A percentile compares a stretch with the other conserved stretches of the same genome.
Conservation (phyloP, 192 early-diverging fungal genomes). For the Coemansia aciculifera region DNA sequence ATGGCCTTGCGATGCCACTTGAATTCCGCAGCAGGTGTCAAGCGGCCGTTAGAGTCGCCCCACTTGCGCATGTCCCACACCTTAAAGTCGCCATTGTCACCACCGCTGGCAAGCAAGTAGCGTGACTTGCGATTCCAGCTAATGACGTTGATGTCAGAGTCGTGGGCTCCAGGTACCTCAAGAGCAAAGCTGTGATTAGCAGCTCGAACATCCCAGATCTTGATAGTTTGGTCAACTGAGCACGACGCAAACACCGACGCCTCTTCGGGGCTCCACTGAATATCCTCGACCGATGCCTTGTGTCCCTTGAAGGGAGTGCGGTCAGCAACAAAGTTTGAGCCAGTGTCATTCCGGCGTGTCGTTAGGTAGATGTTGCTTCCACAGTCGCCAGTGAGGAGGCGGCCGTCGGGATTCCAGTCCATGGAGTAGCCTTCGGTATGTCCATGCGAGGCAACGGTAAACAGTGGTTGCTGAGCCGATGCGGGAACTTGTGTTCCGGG, state of each 20-base stretch:
- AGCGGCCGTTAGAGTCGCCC: conserved; percentile 42
- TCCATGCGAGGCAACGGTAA: conserved; percentile 80
- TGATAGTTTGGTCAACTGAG: conserved; percentile 87
- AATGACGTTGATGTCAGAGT: conserved; percentile 94
- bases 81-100: conserved; percentile 89
- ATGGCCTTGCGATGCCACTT: conserved; percentile 91
- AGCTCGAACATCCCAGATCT: conserved; percentile 90
- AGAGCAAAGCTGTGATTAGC: conserved; percentile 73
- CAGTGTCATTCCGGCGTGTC: conserved; percentile 59
- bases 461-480: conserved; percentile 69
- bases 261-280: conserved; percentile 96
- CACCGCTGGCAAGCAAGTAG: conserved; percentile 89
- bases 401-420: conserved; percentile 83
- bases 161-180: conserved; percentile 72
- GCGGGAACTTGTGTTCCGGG: conserved; percentile 70
- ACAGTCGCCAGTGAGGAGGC: conserved; percentile 86
- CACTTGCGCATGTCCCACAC: conserved; percentile 91
- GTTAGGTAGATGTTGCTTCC: conserved; percentile 82
- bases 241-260: conserved; percentile 89
- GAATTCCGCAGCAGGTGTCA: conserved; percentile 85
- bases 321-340: conserved; percentile 70
- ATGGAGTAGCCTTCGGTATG: conserved; percentile 90
- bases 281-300: conserved; percentile 84
- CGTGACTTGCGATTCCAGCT: conserved; percentile 87
- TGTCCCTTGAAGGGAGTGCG: conserved; percentile 79